Conservation (phyloP, 23 red algal species). For the Gracilaria domingensis region DNA sequence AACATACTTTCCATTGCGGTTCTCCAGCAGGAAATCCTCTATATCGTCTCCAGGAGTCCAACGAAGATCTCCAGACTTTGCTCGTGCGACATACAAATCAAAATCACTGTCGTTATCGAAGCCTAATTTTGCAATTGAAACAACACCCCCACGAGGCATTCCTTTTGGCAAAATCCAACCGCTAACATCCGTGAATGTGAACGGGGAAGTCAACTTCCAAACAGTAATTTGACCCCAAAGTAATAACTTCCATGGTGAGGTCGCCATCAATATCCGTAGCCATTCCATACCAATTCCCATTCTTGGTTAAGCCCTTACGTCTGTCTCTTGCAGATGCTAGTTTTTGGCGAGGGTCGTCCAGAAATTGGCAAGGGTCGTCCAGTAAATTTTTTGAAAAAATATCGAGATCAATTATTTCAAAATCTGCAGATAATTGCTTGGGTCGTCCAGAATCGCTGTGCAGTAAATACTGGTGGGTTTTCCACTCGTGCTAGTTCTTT, state of each 20-base stretch:
- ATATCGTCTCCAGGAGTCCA: background rate
- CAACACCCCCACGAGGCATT: conserved; percentile 14
- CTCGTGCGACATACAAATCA: conserved; percentile 58
- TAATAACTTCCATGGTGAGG: conserved; percentile 45
- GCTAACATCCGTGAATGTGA: conserved; percentile 46
- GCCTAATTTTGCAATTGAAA: conserved; percentile 54
- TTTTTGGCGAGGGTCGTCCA: too few species aligned
- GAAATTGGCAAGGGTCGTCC: too few species aligned
- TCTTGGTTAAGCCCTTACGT: conserved; percentile 10
- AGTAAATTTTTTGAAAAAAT: too few species aligned
- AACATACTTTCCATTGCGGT: conserved; percentile 41
- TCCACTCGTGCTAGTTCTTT: too few species aligned
- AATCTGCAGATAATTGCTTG: too few species aligned
- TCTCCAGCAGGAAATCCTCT: conserved; percentile 56
- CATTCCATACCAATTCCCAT: conserved; percentile 33
- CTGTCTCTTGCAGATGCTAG: too few species aligned
- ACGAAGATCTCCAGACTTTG: conserved; percentile 33
- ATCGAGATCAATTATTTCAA: too few species aligned
- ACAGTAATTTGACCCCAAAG: conserved; percentile 22
- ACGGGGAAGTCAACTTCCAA: conserved; percentile 33
- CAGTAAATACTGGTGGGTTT: too few species aligned
- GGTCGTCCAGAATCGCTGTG: too few species aligned
- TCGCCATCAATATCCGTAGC: conserved; percentile 62
- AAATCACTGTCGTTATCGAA: conserved; percentile 72
- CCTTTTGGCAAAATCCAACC: conserved; percentile 13